Conservation (phyloP, 257 asterid genomes). For the Solanum chiquidenum region DNA sequence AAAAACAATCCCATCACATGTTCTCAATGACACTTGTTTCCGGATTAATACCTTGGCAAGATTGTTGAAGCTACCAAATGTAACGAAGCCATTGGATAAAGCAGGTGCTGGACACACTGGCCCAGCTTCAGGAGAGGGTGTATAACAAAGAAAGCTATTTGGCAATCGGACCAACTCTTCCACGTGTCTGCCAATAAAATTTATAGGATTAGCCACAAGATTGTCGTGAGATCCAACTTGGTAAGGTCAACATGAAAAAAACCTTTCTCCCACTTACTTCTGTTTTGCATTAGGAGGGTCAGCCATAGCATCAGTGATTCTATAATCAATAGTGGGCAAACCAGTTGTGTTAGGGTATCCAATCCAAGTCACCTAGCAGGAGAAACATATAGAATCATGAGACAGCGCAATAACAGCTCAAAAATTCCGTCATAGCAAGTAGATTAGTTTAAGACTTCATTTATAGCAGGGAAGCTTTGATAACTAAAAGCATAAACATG, state of each 20-base stretch:
- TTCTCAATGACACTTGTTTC: background rate
- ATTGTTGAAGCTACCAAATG: constrained; percentile 98
- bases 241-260: background rate
- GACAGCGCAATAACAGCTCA: background rate
- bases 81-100: constrained; percentile 77
- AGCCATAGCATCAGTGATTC: constrained; percentile 83
- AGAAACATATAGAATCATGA: constrained; percentile 5
- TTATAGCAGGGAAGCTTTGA: background rate
- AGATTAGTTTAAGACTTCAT: background rate
- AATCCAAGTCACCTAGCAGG: constrained; percentile 90
- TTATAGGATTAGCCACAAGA: constrained; percentile 1
- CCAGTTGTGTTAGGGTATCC: constrained; percentile 99
- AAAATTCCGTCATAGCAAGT: background rate
- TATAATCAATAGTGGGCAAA: constrained; percentile 88
- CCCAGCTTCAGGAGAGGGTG: constrained; percentile 98
- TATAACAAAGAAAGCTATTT: constrained; percentile 87
- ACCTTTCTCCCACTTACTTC: constrained; percentile 31
- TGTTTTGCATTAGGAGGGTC: constrained; percentile 80
- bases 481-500: background rate
- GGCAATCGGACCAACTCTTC: constrained; percentile 90
- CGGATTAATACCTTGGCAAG: constrained; percentile 76
- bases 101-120: constrained; percentile 83
- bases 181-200: constrained; percentile 62
- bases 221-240: background rate
- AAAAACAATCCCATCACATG: background rate